phyloP scores from a whole-genome alignment of 495 filamentous ascomycete genomes.

The Aspergillus saccharolyticus region DNA sequence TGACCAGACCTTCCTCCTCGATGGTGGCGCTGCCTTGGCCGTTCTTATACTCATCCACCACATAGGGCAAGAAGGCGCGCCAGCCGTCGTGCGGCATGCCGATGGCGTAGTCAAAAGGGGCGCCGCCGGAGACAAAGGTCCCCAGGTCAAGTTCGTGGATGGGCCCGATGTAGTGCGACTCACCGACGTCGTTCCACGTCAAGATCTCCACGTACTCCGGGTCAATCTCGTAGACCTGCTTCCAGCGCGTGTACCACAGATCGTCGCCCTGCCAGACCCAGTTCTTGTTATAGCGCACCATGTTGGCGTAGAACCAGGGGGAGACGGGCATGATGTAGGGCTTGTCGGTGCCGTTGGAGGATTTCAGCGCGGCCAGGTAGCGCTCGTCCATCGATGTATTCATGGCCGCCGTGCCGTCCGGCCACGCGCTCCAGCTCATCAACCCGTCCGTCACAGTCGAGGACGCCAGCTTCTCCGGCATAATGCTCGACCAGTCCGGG shows the following conservation, averaged over 20 bases:
- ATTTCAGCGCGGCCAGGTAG: slow-evolving; percentile 43
- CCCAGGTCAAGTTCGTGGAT: slow-evolving; percentile 34
- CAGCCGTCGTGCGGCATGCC: slow-evolving; percentile 52
- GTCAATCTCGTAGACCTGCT: slow-evolving; percentile 54
- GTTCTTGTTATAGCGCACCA: slow-evolving; percentile 62
- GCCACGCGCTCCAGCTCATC: slow-evolving; percentile 74
- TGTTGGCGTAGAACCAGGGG: slow-evolving; percentile 68
- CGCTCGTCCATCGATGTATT: slow-evolving; percentile 47
- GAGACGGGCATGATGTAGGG: slow-evolving; percentile 73
- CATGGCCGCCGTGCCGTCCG: slow-evolving; percentile 50
- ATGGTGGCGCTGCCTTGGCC: slow-evolving; percentile 35
- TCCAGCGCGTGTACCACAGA: slow-evolving; percentile 69
- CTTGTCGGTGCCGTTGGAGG: slow-evolving; percentile 29
- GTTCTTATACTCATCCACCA: slow-evolving; percentile 59
- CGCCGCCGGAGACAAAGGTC: slow-evolving; percentile 38
- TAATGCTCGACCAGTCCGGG: slow-evolving; percentile 60
- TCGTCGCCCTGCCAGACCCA: slow-evolving; percentile 67
- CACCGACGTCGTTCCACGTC: slow-evolving; percentile 72
- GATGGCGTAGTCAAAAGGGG: slow-evolving; percentile 47
- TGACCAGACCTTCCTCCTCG: slow-evolving; percentile 46
- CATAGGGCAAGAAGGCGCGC: slow-evolving; percentile 54
- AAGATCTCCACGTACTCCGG: slow-evolving; percentile 58
- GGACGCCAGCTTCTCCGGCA: slow-evolving; percentile 36
- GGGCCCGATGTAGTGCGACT: slow-evolving; percentile 69
- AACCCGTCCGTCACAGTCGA: slow-evolving; percentile 52